Evolutionary conservation across 192 early-diverging fungal species (phyloP).

Genomic region (Gigaspora rosea): DNA sequence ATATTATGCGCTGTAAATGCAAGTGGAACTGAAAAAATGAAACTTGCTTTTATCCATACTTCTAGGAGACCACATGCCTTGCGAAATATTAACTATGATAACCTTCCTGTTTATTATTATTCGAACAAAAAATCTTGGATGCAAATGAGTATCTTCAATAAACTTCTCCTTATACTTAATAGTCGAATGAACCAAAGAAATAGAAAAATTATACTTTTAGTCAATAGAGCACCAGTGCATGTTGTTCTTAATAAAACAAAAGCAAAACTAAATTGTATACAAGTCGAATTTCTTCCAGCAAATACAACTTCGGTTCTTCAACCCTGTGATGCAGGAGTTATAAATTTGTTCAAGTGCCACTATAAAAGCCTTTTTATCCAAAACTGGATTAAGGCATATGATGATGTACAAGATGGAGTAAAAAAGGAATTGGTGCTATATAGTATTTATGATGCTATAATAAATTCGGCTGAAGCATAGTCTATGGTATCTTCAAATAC

Average conservation of each 20-base stretch:
- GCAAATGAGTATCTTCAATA: neutral
- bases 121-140: too few species aligned
- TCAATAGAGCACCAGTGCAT: conserved; percentile 12
- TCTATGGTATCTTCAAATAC: too few species aligned
- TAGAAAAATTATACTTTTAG: conserved; percentile 13
- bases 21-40: conserved; percentile 1
- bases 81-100: too few species aligned
- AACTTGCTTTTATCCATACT: conserved; percentile 12
- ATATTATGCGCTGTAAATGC: too few species aligned
- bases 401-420: too few species aligned
- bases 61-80: neutral
- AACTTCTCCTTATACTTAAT: conserved; percentile 9
- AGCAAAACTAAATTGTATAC: conserved; percentile 7
- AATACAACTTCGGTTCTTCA: conserved; percentile 19
- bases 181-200: conserved; percentile 14
- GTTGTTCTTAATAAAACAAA: conserved; percentile 14
- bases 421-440: too few species aligned
- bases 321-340: conserved; percentile 8
- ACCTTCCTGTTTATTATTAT: too few species aligned
- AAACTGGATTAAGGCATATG: conserved; percentile 1
- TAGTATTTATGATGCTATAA: too few species aligned
- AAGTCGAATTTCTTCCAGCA: conserved; percentile 16
- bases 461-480: too few species aligned
- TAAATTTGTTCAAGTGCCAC: conserved; percentile 8
- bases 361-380: conserved; percentile 20